Evolutionary conservation across 306 rosid genomes (phyloP).

Genomic region (Fragaria iinumae): DNA sequence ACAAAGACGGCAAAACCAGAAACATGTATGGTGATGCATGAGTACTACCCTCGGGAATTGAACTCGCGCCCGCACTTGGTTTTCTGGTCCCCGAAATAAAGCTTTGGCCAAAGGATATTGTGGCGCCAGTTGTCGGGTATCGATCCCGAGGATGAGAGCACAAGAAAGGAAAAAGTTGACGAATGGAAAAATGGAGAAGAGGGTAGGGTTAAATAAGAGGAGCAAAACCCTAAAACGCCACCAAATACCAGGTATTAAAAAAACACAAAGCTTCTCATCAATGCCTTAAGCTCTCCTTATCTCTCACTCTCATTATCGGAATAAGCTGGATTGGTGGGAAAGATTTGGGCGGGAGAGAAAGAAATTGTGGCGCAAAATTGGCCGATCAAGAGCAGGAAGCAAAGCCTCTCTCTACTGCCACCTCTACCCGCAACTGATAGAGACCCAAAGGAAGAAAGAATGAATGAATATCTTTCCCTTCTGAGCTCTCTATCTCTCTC

Average conservation of each 20-base stretch:
- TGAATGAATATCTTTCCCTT: neutral
- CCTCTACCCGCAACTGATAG: slow-evolving; percentile 64
- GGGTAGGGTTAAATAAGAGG: slow-evolving; percentile 34
- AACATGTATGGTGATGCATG: neutral
- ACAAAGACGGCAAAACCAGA: slow-evolving; percentile 31
- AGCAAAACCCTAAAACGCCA: slow-evolving; percentile 38
- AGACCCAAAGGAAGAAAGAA: slow-evolving; percentile 29
- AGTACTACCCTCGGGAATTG: slow-evolving; percentile 44
- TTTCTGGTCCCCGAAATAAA: slow-evolving; percentile 23
- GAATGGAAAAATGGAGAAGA: slow-evolving; percentile 30
- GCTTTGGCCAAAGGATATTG: neutral
- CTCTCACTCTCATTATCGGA: slow-evolving; percentile 34
- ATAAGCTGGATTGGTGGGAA: slow-evolving; percentile 63
- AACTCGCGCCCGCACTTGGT: slow-evolving; percentile 25
- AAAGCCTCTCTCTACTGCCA: slow-evolving; percentile 31
- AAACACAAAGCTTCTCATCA: slow-evolving; percentile 8
- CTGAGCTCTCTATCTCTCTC: slow-evolving; percentile 28
- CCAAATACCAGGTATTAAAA: neutral
- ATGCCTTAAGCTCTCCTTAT: slow-evolving; percentile 27
- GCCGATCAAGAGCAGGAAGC: slow-evolving; percentile 26
- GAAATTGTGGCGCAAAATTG: slow-evolving; percentile 41
- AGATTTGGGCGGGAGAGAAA: slow-evolving; percentile 42
- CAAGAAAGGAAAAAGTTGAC: slow-evolving; percentile 14
- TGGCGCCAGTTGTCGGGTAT: slow-evolving; percentile 39
- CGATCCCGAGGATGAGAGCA: slow-evolving; percentile 42